A percentile compares a stretch with the other conserved stretches of the same genome.
Evolutionary conservation across 257 asterid species (phyloP).

Genomic region (Linderniella brevidens): DNA sequence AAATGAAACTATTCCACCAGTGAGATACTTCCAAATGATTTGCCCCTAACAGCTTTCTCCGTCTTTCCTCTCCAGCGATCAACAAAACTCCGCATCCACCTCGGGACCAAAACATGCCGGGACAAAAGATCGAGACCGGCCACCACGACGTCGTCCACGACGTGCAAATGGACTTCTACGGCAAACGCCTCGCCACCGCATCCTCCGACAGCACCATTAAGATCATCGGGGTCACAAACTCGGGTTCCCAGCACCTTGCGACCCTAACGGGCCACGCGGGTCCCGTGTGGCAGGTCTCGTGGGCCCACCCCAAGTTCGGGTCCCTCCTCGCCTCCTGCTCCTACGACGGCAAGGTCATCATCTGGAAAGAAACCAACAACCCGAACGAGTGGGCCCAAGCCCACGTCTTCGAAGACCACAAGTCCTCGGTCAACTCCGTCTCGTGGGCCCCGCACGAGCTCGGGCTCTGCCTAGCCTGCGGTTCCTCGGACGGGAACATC

Average conservation of each 20-base stretch:
- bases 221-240: conserved; percentile 38
- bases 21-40: too few relatives aligned
- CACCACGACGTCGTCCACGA: conserved; percentile 59
- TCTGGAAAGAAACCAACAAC: conserved; percentile 51
- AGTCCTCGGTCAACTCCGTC: conserved; percentile 53
- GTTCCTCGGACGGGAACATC: conserved; percentile 62
- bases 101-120: conserved; percentile 28
- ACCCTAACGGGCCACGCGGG: conserved; percentile 59
- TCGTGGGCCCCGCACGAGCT: conserved; percentile 73
- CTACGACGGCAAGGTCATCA: conserved; percentile 49
- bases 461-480: conserved; percentile 56
- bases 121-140: conserved; percentile 52
- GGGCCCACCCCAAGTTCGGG: conserved; percentile 79
- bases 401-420: conserved; percentile 41
- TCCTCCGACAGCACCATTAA: conserved; percentile 56
- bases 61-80: too few relatives aligned
- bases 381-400: conserved; percentile 53
- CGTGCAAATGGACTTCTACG: conserved; percentile 58
- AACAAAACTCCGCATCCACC: too few relatives aligned
- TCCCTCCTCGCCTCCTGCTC: conserved; percentile 69
- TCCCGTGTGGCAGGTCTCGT: conserved; percentile 66
- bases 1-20: too few relatives aligned
- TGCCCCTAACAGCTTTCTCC: too few relatives aligned
- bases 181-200: conserved; percentile 70
- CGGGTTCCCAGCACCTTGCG: conserved; percentile 54